phyloP scores from a whole-genome alignment of 129 eudicot genomes.

The Chrysanthemum lavandulifolium region DNA sequence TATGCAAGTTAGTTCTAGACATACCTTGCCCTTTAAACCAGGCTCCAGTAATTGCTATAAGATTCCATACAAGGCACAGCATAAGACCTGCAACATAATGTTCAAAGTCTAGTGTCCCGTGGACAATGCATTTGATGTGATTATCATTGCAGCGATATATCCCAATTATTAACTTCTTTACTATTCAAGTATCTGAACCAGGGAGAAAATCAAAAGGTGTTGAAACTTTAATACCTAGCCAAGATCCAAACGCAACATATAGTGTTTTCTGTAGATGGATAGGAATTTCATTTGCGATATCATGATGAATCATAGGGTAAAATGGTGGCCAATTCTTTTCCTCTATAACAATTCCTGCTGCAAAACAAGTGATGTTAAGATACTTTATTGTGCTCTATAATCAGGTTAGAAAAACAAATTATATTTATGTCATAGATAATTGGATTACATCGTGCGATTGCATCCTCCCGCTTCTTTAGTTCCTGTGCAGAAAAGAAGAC shows the following conservation, averaged over 20 bases:
- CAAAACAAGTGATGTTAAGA: slow-evolving; percentile 20
- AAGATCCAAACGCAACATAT: slow-evolving; percentile 87
- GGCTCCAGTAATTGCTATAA: slow-evolving; percentile 71
- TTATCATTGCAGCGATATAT: too few species aligned
- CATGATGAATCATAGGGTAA: slow-evolving; percentile 88
- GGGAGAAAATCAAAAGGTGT: neutral
- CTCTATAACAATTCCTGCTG: slow-evolving; percentile 94
- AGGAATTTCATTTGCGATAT: slow-evolving; percentile 87
- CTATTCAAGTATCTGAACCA: too few species aligned
- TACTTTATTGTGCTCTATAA: slow-evolving; percentile 15
- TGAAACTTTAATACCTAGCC: slow-evolving; percentile 52
- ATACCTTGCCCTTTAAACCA: slow-evolving; percentile 86
- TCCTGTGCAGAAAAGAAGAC: slow-evolving; percentile 45
- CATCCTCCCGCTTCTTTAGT: slow-evolving; percentile 76
- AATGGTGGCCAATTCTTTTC: slow-evolving; percentile 97
- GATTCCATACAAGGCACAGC: slow-evolving; percentile 69
- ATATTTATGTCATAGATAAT: neutral
- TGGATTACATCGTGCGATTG: slow-evolving; percentile 58
- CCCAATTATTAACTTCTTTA: too few species aligned
- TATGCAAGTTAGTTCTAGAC: slow-evolving; percentile 6
- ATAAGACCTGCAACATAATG: slow-evolving; percentile 56
- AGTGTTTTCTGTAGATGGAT: slow-evolving; percentile 86
- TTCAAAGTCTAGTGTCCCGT: neutral
- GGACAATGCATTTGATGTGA: too few species aligned
- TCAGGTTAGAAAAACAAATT: neutral